These are phyloP conservation scores for Physcomitrellopsis africana DNA, from an alignment of 225 moss, liverwort and hornwort species.

Conservation along the genomic window DNA sequence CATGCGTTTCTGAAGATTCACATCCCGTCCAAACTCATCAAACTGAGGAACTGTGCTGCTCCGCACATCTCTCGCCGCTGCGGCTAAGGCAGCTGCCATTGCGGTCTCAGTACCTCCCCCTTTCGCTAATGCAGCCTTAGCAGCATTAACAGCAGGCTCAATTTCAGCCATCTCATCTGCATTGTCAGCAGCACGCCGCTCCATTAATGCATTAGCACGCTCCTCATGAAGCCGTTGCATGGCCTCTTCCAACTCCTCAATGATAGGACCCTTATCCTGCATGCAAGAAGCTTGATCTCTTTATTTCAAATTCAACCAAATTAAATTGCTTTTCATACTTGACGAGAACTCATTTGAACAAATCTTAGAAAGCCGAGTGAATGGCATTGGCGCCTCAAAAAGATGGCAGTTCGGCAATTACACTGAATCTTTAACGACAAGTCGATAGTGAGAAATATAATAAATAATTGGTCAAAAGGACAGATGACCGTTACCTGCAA, in stretches of 20 bases:
- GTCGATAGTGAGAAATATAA: constrained; percentile 44
- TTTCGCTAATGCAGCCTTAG: constrained; percentile 74
- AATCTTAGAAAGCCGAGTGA: constrained; percentile 8
- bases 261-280: constrained; percentile 92
- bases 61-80: constrained; percentile 62
- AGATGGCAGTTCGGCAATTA: constrained; percentile 27
- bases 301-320: constrained; percentile 25
- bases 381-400: constrained; percentile 28
- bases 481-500: constrained; percentile 48
- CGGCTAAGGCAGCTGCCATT: constrained; percentile 69
- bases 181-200: constrained; percentile 84
- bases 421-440: constrained; percentile 31
- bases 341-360: background rate
- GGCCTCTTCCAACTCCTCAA: constrained; percentile 96
- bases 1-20: constrained; percentile 90
- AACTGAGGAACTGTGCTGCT: constrained; percentile 68
- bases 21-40: constrained; percentile 97
- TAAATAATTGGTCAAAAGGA: constrained; percentile 49
- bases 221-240: constrained; percentile 98
- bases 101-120: constrained; percentile 76
- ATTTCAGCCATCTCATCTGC: constrained; percentile 88
- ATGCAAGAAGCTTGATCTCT: constrained; percentile 11
- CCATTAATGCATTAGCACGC: constrained; percentile 88
- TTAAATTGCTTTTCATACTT: background rate
- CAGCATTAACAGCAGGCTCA: constrained; percentile 81